A percentile compares a stretch with the other conserved stretches of the same genome.
Conservation (phyloP, 2,329 filamentous ascomycete species). For the Aspergillus ustus region DNA sequence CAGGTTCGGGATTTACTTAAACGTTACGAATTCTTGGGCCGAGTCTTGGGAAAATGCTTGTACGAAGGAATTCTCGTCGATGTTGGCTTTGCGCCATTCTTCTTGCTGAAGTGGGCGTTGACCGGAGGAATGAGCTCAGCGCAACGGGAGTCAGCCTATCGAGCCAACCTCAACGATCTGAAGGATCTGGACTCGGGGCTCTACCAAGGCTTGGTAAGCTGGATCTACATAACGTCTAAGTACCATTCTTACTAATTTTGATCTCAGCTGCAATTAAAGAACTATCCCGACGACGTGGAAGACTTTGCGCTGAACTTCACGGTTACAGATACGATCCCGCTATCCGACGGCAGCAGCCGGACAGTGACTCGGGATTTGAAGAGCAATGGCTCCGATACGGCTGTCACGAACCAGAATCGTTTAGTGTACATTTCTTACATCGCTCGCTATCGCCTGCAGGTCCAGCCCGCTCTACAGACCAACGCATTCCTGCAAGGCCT, state of each 20-base stretch:
- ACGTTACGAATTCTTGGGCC: conserved; percentile 88
- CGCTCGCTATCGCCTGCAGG: conserved; percentile 80
- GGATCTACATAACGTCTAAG: neutral
- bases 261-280: conserved; percentile 70
- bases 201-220: conserved; percentile 77
- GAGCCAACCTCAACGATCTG: conserved; percentile 92
- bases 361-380: conserved; percentile 77
- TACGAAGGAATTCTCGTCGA: conserved; percentile 97
- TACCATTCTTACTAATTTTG: neutral
- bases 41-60: conserved; percentile 92
- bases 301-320: conserved; percentile 88
- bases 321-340: conserved; percentile 70
- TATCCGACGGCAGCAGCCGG: conserved; percentile 58
- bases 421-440: conserved; percentile 94
- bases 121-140: conserved; percentile 67
- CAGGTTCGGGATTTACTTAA: conserved; percentile 66
- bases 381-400: conserved; percentile 72
- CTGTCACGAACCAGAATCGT: conserved; percentile 89
- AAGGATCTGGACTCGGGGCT: conserved; percentile 88
- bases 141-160: conserved; percentile 73
- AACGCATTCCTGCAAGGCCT: conserved; percentile 86
- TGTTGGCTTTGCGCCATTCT: conserved; percentile 91
- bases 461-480: conserved; percentile 80
- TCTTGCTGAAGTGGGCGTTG: conserved; percentile 91
- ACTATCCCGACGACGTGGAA: conserved; percentile 78